Percentiles rank a stretch among this genome's conserved stretches.
Conservation (phyloP, 2,329 filamentous ascomycete species). For the Aspergillus uvarum region DNA sequence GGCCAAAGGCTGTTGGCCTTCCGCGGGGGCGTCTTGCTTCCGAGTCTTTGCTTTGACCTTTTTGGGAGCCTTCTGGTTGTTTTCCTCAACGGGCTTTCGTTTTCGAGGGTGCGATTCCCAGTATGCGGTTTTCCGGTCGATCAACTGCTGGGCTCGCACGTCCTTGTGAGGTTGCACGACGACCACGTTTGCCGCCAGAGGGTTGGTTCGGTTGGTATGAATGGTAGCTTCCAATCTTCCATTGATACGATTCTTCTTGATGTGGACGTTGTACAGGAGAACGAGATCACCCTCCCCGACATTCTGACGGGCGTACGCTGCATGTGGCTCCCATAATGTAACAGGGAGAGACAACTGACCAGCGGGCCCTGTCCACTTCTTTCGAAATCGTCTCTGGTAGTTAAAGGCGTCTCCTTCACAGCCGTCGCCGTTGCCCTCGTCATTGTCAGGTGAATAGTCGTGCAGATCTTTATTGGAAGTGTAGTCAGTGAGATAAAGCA, state of each 20-base stretch:
- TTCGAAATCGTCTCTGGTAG: constrained; percentile 48
- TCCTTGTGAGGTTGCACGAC: constrained; percentile 51
- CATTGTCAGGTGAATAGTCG: constrained; percentile 47
- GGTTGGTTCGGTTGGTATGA: constrained; percentile 57
- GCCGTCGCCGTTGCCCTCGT: constrained; percentile 23
- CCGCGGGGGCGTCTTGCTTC: neutral
- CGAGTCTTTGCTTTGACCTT: constrained; percentile 33
- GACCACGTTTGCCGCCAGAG: constrained; percentile 59
- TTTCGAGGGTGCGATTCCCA: constrained; percentile 47
- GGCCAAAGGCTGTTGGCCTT: constrained; percentile 24
- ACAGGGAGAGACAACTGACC: constrained; percentile 72
- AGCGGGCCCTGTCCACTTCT: constrained; percentile 69
- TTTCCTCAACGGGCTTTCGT: constrained; percentile 28
- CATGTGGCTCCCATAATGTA: constrained; percentile 69
- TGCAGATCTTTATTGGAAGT: constrained; percentile 68
- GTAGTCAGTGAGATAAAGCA: constrained; percentile 79
- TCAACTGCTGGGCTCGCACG: constrained; percentile 55
- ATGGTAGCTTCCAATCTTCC: constrained; percentile 69
- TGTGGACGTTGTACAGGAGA: constrained; percentile 68
- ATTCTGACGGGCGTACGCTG: constrained; percentile 54
- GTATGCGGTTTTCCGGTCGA: constrained; percentile 66
- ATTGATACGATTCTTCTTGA: constrained; percentile 57
- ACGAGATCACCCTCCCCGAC: constrained; percentile 64
- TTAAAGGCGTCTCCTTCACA: constrained; percentile 57
- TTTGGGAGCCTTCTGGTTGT: constrained; percentile 26